Percentiles rank a stretch among this genome's conserved stretches.
Conservation (phyloP, 345 rosid genomes). For the Turnera subulata region DNA sequence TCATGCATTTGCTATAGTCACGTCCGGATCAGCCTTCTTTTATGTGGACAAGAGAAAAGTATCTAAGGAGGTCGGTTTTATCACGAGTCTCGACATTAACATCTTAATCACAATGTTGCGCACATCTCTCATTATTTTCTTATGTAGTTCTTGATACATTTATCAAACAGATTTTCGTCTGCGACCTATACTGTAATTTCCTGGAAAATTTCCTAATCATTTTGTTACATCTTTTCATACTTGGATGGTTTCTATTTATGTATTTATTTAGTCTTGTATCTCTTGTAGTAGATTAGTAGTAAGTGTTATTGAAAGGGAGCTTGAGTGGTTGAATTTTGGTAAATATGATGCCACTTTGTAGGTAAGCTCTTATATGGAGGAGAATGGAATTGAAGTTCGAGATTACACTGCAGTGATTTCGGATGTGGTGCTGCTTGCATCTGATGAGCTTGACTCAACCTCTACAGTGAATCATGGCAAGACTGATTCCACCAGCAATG, state of each 20-base stretch:
- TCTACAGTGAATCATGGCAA: constrained; percentile 22
- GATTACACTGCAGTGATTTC: constrained; percentile 63
- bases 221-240: neutral
- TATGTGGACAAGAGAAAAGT: constrained; percentile 80
- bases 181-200: neutral
- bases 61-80: constrained; percentile 51
- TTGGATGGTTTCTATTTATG: no score
- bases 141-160: neutral
- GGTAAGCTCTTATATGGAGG: constrained; percentile 49
- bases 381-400: constrained; percentile 59
- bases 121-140: no score
- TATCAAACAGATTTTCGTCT: neutral
- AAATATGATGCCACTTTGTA: constrained; percentile 17
- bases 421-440: constrained; percentile 67
- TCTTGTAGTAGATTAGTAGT: no score
- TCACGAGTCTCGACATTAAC: neutral
- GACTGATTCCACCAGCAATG: constrained; percentile 10
- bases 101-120: no score
- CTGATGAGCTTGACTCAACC: constrained; percentile 42
- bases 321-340: no score
- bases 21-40: constrained; percentile 58
- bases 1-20: constrained; percentile 88
- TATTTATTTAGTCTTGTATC: no score
- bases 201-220: neutral
- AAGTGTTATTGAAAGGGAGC: no score